Evolutionary conservation across 1,284 basidiomycete genomes (phyloP).

Genomic region (Pseudozyma flocculosa): DNA sequence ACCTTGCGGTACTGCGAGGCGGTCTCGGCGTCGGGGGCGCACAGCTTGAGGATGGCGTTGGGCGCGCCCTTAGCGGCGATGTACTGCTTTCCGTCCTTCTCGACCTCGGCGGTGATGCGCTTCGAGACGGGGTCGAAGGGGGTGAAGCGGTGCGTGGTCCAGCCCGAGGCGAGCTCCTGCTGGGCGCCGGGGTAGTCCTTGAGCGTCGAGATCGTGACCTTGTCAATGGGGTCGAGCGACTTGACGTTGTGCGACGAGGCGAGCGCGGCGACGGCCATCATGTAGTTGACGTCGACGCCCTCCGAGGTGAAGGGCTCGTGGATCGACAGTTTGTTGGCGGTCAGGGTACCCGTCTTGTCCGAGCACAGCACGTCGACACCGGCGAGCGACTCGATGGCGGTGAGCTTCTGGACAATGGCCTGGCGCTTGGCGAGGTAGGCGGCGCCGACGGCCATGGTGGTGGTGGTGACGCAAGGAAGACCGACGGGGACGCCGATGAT

Average conservation of each 20-base stretch:
- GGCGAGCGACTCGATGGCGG: slow-evolving; percentile 66
- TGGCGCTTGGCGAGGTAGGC: slow-evolving; percentile 65
- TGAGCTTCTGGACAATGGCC: slow-evolving; percentile 68
- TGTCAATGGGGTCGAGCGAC: slow-evolving; percentile 65
- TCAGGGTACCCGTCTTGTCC: slow-evolving; percentile 66
- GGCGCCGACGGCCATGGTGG: slow-evolving; percentile 64
- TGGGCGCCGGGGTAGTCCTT: slow-evolving; percentile 64
- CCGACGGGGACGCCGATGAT: slow-evolving; percentile 66
- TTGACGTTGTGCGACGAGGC: slow-evolving; percentile 66
- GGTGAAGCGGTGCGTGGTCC: slow-evolving; percentile 64
- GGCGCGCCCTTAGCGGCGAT: slow-evolving; percentile 65
- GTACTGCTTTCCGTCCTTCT: slow-evolving; percentile 63
- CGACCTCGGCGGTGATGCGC: slow-evolving; percentile 65
- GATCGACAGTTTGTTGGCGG: slow-evolving; percentile 66
- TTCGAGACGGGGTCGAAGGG: slow-evolving; percentile 67
- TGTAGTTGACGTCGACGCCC: slow-evolving; percentile 61
- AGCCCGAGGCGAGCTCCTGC: slow-evolving; percentile 62
- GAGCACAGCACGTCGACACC: slow-evolving; percentile 66
- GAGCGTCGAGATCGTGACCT: slow-evolving; percentile 64
- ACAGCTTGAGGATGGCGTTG: slow-evolving; percentile 64
- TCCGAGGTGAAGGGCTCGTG: slow-evolving; percentile 63
- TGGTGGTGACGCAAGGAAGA: slow-evolving; percentile 64
- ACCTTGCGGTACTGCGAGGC: slow-evolving; percentile 61
- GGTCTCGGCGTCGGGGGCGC: slow-evolving; percentile 59
- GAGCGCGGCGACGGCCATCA: slow-evolving; percentile 64